A percentile compares a stretch with the other conserved stretches of the same genome.
These are phyloP conservation scores for Nothophaeocryptopus gaeumannii DNA, from an alignment of 2,329 filamentous ascomycete species.

Conservation along the genomic window DNA sequence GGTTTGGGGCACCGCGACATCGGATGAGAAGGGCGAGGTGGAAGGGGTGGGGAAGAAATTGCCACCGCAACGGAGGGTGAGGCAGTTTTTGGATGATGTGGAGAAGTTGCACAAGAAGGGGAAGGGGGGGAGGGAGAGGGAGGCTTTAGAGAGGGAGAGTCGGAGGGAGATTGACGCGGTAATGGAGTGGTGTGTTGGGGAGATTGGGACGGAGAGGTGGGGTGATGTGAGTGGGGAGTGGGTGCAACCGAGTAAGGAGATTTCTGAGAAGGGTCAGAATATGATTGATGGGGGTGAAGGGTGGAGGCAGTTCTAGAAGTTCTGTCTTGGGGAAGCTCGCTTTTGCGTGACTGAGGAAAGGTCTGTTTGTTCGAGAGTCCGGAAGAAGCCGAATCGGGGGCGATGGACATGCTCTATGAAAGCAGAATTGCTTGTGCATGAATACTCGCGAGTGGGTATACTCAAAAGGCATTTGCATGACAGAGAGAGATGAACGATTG, in stretches of 20 bases:
- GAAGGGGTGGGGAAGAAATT: constrained; percentile 37
- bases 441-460: no score
- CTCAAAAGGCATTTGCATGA: no score
- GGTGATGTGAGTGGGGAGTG: constrained; percentile 46
- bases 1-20: constrained; percentile 35
- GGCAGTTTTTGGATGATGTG: constrained; percentile 14
- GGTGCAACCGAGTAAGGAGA: constrained; percentile 42
- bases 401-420: no score
- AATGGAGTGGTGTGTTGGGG: constrained; percentile 44
- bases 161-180: constrained; percentile 42
- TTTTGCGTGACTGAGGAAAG: not conserved
- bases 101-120: constrained; percentile 16
- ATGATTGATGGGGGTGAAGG: constrained; percentile 48
- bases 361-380: no score
- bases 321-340: no score
- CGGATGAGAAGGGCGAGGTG: constrained; percentile 32
- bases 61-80: constrained; percentile 10
- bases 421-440: no score
- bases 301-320: constrained; percentile 45
- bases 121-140: constrained; percentile 28
- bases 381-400: no score
- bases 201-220: constrained; percentile 44
- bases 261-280: constrained; percentile 40
- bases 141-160: constrained; percentile 36
- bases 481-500: no score